Conservation (phyloP, 352 stramenopile species). For the Globisporangium carolinianum region DNA sequence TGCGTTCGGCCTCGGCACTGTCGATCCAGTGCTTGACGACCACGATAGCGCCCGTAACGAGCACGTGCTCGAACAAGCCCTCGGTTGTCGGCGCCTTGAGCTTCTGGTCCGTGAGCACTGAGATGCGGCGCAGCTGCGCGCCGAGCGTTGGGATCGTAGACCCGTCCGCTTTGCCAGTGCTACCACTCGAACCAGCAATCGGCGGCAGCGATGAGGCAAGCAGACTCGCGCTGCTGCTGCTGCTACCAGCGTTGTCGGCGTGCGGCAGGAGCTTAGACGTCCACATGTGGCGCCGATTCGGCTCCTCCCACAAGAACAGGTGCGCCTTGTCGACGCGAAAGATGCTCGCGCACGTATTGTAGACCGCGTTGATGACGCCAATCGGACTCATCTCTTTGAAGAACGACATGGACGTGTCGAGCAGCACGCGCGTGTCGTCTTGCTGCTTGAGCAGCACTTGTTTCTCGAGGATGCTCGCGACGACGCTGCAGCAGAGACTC, state of each 20-base stretch:
- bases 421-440: constrained; percentile 48
- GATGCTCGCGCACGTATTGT: constrained; percentile 63
- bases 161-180: constrained; percentile 1
- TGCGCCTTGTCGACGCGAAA: constrained; percentile 60
- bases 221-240: neutral
- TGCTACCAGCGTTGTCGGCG: constrained; percentile 2
- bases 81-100: constrained; percentile 40
- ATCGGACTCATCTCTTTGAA: constrained; percentile 79
- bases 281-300: constrained; percentile 50
- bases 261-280: constrained; percentile 52
- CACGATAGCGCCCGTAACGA: constrained; percentile 33
- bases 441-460: constrained; percentile 54
- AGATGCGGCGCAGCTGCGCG: constrained; percentile 41
- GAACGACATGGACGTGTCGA: constrained; percentile 72
- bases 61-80: constrained; percentile 51
- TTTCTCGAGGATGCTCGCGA: constrained; percentile 68
- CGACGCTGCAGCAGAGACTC: constrained; percentile 53
- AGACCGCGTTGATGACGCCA: constrained; percentile 74
- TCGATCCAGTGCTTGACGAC: constrained; percentile 48
- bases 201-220: too few relatives aligned
- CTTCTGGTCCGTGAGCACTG: constrained; percentile 53
- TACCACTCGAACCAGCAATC: neutral
- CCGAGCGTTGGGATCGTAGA: constrained; percentile 25
- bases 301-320: constrained; percentile 63
- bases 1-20: constrained; percentile 5